These are phyloP conservation scores for Colletotrichum camelliae DNA, from an alignment of 2,329 filamentous ascomycete genomes.

Conservation along the genomic window DNA sequence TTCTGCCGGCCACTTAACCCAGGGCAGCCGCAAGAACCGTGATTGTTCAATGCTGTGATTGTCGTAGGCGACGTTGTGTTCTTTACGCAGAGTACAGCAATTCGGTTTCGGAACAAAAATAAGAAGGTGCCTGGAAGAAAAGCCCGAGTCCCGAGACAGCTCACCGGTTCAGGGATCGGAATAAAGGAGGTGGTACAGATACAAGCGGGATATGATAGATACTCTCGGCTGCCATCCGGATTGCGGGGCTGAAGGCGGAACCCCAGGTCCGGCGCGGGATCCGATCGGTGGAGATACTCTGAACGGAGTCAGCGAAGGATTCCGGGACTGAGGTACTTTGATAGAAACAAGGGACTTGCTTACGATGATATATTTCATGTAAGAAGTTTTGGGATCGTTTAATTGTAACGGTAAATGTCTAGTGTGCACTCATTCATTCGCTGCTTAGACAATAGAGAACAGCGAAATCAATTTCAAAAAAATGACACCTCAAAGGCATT, in stretches of 20 bases:
- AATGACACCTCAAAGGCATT: not conserved
- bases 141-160: not conserved
- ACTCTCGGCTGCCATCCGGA: not conserved
- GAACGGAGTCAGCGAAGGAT: not conserved
- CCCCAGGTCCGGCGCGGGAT: not conserved
- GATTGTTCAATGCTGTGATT: not conserved
- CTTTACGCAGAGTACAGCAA: not conserved
- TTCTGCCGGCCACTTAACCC: not conserved
- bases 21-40: not conserved
- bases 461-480: not conserved
- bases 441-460: not conserved
- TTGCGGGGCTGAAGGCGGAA: not conserved
- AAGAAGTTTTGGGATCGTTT: not conserved
- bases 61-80: not conserved
- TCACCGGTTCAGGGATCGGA: not conserved
- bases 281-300: not conserved
- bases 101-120: not conserved
- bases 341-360: not conserved
- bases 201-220: not conserved
- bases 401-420: not conserved
- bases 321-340: not conserved
- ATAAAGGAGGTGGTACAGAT: not conserved
- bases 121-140: not conserved
- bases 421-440: not conserved
- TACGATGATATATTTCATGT: not conserved